Base-by-base conservation (phyloP, 306 rosid genomes). In the Dicorynia guianensis region DNA sequence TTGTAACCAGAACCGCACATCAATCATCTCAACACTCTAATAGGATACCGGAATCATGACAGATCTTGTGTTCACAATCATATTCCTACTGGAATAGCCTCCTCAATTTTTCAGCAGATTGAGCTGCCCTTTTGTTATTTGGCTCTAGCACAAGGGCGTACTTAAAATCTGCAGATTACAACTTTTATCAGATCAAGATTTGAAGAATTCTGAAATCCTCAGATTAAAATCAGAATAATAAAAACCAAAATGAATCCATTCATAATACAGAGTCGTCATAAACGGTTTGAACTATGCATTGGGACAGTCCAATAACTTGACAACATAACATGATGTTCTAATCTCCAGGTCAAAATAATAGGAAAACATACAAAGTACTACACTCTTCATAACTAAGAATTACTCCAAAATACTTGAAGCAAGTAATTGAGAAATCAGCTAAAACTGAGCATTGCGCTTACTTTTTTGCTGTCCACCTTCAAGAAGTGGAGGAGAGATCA, bases 61-160 rank as follows among this genome's bases (percentile, higher is more conserved):
- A 39, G 64, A 81, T 75, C 68, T 15, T 30, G 20, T 30, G 64
- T 66, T 69, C 42, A 20, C 44, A 54, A 39, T 33, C 63, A 60
- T 67, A 60, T 52, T 39, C 80, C 87, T 91, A 78, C 79, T 13
- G 91, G 87, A 89, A 96, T 58, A 96, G 39, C 82, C 84, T 89
- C 90, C 89, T 86, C 81, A 96, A 82, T 63, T 86, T 89, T 40
- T 96, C 94, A n/a, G 87, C 93, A 69, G 98, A 77, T 20, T 66
- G 8, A 7, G 98, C 76, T 55, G 99, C 99, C 86, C 98, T 86
- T 89, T 90, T 96, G 80, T 96, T 96, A 38, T 98, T 96, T 57
- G 99, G 99, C 87, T 96, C 99, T 34, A 96, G 99, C 20, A 96
- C 98, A 72, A 89, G 97, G 34, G 97, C 97, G 59, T 89, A 76